Percentiles rank a stretch among this genome's conserved stretches.
These are phyloP conservation scores for Xylaria sp. DNA, from an alignment of 495 filamentous ascomycete species.

Conservation along the genomic window DNA sequence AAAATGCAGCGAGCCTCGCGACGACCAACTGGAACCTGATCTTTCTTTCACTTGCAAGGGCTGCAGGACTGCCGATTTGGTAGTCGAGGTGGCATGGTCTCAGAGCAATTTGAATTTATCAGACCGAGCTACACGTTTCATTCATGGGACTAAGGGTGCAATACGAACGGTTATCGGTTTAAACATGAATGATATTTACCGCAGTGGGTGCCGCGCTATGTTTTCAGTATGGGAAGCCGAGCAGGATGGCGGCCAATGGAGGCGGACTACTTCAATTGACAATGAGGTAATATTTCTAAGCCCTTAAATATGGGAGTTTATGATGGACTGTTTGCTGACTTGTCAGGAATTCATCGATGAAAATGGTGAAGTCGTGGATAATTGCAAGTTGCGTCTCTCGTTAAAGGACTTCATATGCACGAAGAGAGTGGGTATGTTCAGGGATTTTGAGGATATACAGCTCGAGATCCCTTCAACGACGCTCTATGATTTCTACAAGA, in stretches of 20 bases:
- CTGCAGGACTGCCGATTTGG: not conserved
- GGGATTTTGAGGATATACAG: not conserved
- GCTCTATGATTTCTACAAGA: not conserved
- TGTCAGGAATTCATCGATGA: not conserved
- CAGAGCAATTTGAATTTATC: not conserved
- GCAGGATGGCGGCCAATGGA: not conserved
- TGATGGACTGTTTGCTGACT: not conserved
- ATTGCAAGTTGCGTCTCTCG: not conserved
- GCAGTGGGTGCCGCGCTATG: not conserved
- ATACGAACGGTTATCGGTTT: conserved; percentile 1
- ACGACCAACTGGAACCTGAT: conserved; percentile 3
- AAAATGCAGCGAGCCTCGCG: not conserved
- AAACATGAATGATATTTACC: not conserved
- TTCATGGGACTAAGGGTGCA: not conserved
- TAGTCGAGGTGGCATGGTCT: conserved; percentile 10
- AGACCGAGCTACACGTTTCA: not conserved
- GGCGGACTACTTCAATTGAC: not conserved
- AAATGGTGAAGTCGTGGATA: not conserved
- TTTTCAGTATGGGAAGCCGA: not conserved
- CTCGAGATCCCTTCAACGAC: not conserved
- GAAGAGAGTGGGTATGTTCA: not conserved
- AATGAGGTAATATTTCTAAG: not conserved
- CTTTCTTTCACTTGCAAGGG: not conserved
- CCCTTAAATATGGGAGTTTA: not conserved
- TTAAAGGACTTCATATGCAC: not conserved